Conservation (phyloP, 176 grass and related monocot species). For the Cenchrus purpureus region DNA sequence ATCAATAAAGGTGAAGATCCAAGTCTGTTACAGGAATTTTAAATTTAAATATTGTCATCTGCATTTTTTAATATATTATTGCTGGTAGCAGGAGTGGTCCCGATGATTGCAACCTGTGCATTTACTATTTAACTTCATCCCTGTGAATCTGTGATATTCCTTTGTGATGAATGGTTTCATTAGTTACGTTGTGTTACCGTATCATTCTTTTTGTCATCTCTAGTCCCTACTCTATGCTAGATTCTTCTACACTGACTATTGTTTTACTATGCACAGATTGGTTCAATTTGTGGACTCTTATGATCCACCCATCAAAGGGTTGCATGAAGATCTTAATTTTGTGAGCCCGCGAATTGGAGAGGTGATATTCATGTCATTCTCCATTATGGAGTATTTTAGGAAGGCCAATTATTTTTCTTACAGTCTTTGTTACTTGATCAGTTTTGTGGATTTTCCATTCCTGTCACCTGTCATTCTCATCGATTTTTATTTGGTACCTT, state of each 20-base stretch:
- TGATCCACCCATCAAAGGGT: constrained; percentile 88
- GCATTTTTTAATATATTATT: constrained; percentile 26
- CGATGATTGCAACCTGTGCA: background rate
- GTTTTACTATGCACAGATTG: constrained; percentile 57
- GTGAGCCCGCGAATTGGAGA: constrained; percentile 99
- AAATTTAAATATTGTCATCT: constrained; percentile 5
- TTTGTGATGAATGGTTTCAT: constrained; percentile 9
- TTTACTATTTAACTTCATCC: constrained; percentile 23
- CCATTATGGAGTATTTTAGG: constrained; percentile 16
- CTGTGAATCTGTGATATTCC: background rate
- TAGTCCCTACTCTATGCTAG: background rate
- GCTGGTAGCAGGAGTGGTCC: background rate
- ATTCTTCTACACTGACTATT: constrained; percentile 32
- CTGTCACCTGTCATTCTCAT: constrained; percentile 5
- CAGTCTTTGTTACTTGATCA: too few species aligned
- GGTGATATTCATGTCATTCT: constrained; percentile 53
- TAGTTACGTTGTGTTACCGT: background rate
- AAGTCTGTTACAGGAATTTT: background rate
- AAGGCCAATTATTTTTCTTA: constrained; percentile 6
- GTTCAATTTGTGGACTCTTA: constrained; percentile 98
- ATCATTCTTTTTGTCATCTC: background rate
- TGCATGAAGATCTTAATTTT: constrained; percentile 99
- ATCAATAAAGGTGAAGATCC: constrained; percentile 9
- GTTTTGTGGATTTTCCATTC: background rate
- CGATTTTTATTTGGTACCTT: background rate